These are phyloP conservation scores for Lachancea cidri DNA, from an alignment of 805 yeast genomes.

Conservation along the genomic window DNA sequence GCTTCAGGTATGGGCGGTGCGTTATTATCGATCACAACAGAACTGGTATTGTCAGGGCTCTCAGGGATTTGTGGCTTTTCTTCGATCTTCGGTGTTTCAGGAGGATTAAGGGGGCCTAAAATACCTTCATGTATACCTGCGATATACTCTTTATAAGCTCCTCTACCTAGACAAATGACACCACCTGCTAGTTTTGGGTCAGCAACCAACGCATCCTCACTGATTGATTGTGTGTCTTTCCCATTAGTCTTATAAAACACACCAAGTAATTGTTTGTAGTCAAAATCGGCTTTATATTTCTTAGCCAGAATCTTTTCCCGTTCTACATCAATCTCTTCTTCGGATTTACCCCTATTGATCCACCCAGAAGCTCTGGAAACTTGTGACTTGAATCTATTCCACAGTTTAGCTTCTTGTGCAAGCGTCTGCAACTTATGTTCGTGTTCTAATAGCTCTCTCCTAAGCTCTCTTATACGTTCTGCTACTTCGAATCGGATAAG, in stretches of 20 bases:
- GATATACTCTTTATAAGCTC: constrained; percentile 90
- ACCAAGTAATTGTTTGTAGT: constrained; percentile 50
- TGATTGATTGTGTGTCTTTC: constrained; percentile 26
- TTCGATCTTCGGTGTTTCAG: constrained; percentile 44
- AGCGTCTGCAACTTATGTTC: constrained; percentile 19
- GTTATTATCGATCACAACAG: too few species aligned
- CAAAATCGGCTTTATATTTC: constrained; percentile 34
- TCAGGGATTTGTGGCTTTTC: too few species aligned
- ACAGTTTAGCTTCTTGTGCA: constrained; percentile 17
- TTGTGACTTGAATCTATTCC: constrained; percentile 20
- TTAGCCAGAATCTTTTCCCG: constrained; percentile 16
- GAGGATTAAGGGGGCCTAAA: constrained; percentile 76
- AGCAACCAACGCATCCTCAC: constrained; percentile 44
- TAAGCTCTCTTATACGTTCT: constrained; percentile 65
- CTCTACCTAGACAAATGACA: constrained; percentile 87
- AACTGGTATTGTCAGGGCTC: too few species aligned
- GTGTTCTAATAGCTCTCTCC: constrained; percentile 42
- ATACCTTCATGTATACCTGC: constrained; percentile 92
- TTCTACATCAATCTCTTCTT: constrained; percentile 16
- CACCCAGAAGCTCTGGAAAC: background rate
- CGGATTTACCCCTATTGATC: background rate
- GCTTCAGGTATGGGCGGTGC: too few species aligned
- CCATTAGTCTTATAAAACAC: constrained; percentile 39
- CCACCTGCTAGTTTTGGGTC: constrained; percentile 65
- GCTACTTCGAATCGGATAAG: constrained; percentile 80